Conservation (phyloP, 2,329 filamentous ascomycete species). For the Fusarium sp. region DNA sequence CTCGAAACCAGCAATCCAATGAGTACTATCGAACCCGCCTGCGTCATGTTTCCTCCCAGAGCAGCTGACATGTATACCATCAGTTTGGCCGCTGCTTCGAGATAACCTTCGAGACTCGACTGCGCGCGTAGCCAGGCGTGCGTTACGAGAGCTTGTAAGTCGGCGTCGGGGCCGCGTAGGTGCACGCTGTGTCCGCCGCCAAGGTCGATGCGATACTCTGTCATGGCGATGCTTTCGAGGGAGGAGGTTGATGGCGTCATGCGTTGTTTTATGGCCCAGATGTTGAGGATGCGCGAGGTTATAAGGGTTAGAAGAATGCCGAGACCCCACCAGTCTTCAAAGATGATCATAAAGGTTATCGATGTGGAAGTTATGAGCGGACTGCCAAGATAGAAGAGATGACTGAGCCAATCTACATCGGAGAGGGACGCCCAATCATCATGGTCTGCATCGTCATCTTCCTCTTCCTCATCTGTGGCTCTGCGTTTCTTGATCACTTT, state of each 20-base stretch:
- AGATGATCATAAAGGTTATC: constrained; percentile 59
- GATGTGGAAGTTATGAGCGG: constrained; percentile 61
- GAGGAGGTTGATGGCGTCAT: constrained; percentile 36
- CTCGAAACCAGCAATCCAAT: constrained; percentile 65
- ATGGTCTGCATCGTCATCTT: constrained; percentile 35
- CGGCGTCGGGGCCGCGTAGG: constrained; percentile 65
- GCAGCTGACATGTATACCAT: constrained; percentile 69
- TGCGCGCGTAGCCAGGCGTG: constrained; percentile 67
- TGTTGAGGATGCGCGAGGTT: constrained; percentile 66
- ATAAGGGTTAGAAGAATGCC: constrained; percentile 63
- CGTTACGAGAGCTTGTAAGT: constrained; percentile 70
- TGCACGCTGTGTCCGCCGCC: constrained; percentile 64
- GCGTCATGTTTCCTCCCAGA: constrained; percentile 66
- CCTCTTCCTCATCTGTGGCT: constrained; percentile 23
- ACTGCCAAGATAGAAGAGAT: constrained; percentile 62
- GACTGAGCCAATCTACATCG: constrained; percentile 61
- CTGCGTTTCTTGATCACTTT: constrained; percentile 19
- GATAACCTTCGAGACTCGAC: constrained; percentile 63
- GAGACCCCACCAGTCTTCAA: constrained; percentile 67
- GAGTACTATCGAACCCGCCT: constrained; percentile 64
- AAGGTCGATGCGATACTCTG: constrained; percentile 66
- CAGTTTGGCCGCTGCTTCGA: constrained; percentile 66
- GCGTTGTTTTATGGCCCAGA: constrained; percentile 67
- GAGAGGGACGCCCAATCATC: constrained; percentile 38
- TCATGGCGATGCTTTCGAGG: constrained; percentile 32